These are phyloP conservation scores for Carex sylvatica DNA, from an alignment of 202 grass and related monocot species.

Conservation along the genomic window DNA sequence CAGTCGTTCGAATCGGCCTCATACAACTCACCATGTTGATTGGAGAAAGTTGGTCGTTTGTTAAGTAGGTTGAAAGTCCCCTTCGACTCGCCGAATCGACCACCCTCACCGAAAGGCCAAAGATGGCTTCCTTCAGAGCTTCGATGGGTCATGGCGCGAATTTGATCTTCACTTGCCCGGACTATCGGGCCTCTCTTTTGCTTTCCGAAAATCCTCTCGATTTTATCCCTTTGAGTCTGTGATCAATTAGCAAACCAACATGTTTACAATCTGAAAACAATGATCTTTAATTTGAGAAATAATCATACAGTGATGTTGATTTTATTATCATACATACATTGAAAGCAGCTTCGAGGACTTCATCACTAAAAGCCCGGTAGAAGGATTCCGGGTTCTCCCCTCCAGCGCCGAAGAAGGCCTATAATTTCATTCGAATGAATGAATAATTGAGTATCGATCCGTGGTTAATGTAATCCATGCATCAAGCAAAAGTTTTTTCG, in stretches of 20 bases:
- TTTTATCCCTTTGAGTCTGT: constrained; percentile 39
- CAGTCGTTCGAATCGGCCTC: constrained; percentile 52
- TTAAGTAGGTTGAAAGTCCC: constrained; percentile 46
- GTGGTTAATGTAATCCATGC: neutral
- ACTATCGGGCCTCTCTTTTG: constrained; percentile 42
- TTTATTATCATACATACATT: constrained; percentile 36
- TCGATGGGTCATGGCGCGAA: constrained; percentile 42
- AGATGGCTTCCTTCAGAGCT: constrained; percentile 23
- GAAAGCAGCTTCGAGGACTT: constrained; percentile 56
- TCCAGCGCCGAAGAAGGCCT: constrained; percentile 54
- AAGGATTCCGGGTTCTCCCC: constrained; percentile 50
- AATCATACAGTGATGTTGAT: neutral
- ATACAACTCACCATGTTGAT: constrained; percentile 46
- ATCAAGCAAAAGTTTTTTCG: neutral
- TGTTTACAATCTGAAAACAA: neutral
- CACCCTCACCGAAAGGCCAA: constrained; percentile 26
- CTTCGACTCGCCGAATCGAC: constrained; percentile 37
- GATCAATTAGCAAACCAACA: neutral
- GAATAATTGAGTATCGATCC: too few relatives aligned
- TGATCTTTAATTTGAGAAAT: neutral
- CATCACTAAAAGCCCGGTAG: constrained; percentile 55
- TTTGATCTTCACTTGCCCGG: constrained; percentile 57
- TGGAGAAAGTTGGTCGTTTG: constrained; percentile 42
- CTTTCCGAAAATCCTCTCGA: constrained; percentile 47
- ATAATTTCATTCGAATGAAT: neutral